Evolutionary conservation across 2,329 filamentous ascomycete genomes (phyloP), one percentile per base, ranked within the genome.

Genomic region (Nigrospora oryzae): DNA sequence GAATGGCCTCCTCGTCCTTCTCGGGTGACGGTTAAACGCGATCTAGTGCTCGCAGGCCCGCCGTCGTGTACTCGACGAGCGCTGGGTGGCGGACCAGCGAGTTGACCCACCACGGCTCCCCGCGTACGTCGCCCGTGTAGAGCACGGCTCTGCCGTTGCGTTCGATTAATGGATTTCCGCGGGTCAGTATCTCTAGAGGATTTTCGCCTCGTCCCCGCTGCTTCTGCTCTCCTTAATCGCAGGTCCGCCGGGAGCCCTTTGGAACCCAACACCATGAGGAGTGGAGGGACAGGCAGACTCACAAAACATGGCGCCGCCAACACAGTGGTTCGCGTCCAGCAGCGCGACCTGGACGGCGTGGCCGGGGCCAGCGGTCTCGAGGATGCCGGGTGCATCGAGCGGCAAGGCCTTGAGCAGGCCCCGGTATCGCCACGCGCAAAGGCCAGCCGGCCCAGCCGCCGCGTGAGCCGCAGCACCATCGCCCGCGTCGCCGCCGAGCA

Each of bases 251-350:
- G 23, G 7, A 23, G 23, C 23, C 23, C 23, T 28, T 28, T 10
- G 2, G 5, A 7, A 10, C 7, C 23, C 23, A 28, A 5, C 28
- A n/a, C 5, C 14, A 37, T 23, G 19, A 7, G 14, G 38, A 13
- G 7, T 23, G 2, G 5, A 30, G 13, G 2, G 1, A 11, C 4
- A 15, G 2, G 5, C 1, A 19, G 2, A 61, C 75, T 51, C 59
- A 80, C 77, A 69, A 58, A 96, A 96, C 89, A 95, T 95, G 15
- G 93, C 88, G 15, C 89, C 83, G 0, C 91, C 90, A 0, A 84
- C 77, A 55, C 91, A 97, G 59, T 96, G 91, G 55, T 97, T 96
- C 1, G 91, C 89, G 66, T 95, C 85, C 42, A 96, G 78, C 0
- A 96, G 70, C 0, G 89, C 96, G 15, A 95, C 87, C 39, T 82